A percentile compares a stretch with the other conserved stretches of the same genome.
phyloP scores from a whole-genome alignment of 805 yeast species.

The Candida saitoana region DNA sequence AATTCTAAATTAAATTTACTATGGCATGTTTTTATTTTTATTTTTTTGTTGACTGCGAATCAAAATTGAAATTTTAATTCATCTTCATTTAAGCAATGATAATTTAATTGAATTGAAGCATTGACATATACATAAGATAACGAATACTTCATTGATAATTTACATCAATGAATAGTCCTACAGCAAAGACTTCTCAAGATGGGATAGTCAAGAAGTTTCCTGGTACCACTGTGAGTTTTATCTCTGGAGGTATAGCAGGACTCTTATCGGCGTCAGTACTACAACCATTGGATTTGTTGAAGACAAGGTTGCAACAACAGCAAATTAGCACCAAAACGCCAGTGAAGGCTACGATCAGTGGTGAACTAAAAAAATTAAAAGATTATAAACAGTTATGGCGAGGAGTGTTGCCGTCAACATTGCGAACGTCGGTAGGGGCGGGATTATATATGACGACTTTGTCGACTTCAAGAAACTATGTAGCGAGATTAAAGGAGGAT shows the following conservation, averaged over 20 bases:
- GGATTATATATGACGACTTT: slow-evolving; percentile 78
- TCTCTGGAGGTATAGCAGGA: slow-evolving; percentile 85
- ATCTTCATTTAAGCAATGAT: not conserved
- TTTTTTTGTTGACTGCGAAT: not conserved
- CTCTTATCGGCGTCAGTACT: slow-evolving; percentile 71
- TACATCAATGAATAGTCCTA: not conserved
- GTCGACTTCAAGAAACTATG: slow-evolving; percentile 52
- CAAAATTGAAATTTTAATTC: not conserved
- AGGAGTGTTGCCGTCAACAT: slow-evolving; percentile 87
- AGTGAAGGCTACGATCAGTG: slow-evolving; percentile 29
- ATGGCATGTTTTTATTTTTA: not conserved
- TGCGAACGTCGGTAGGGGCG: slow-evolving; percentile 87
- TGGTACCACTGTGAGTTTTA: slow-evolving; percentile 46
- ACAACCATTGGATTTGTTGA: slow-evolving; percentile 86
- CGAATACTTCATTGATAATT: not conserved
- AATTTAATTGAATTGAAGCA: not conserved
- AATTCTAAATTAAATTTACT: too few relatives aligned
- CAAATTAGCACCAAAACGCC: slow-evolving; percentile 15
- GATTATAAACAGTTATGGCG: slow-evolving; percentile 68
- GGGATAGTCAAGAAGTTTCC: slow-evolving; percentile 5
- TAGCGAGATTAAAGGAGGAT: slow-evolving; percentile 32
- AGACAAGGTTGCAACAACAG: slow-evolving; percentile 71
- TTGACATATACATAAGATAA: not conserved
- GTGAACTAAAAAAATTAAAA: slow-evolving; percentile 40
- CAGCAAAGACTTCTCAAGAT: not conserved